Evolutionary conservation across 2,329 filamentous ascomycete genomes (phyloP).

Genomic region (Epichloe gansuensis): DNA sequence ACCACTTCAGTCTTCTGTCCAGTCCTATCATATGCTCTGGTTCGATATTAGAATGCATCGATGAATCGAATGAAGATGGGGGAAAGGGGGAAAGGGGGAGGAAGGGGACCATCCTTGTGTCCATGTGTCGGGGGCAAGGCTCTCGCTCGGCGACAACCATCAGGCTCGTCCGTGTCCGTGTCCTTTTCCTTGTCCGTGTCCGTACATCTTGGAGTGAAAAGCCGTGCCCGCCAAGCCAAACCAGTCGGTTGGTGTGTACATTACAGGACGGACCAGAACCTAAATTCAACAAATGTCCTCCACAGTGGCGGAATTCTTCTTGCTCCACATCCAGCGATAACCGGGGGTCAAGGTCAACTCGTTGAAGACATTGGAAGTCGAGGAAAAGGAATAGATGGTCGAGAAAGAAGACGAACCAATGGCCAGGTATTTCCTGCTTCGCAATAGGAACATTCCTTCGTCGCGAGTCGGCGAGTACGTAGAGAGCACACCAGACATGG

Average conservation of each 20-base stretch:
- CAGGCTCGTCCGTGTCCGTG: not conserved
- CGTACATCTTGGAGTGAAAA: no score
- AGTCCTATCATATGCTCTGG: not conserved
- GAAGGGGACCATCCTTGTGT: not conserved
- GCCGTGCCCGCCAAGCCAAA: no score
- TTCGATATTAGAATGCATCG: not conserved
- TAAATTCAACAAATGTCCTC: not conserved
- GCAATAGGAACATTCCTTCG: no score
- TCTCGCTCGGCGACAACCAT: conserved; percentile 1
- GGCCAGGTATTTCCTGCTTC: no score
- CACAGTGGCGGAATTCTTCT: not conserved
- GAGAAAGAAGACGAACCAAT: no score
- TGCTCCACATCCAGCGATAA: not conserved
- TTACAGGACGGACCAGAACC: not conserved
- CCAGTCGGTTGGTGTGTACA: no score
- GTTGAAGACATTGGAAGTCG: not conserved
- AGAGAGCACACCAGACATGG: no score
- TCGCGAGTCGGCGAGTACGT: no score
- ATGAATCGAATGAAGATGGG: not conserved
- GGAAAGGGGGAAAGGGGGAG: not conserved
- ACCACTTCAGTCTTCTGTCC: not conserved
- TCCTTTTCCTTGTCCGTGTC: no score
- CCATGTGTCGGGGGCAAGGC: conserved; percentile 1
- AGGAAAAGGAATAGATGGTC: not conserved
- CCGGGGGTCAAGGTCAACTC: not conserved